Conservation (phyloP, 176 grass and related monocot species). For the Musa troglodytarum region DNA sequence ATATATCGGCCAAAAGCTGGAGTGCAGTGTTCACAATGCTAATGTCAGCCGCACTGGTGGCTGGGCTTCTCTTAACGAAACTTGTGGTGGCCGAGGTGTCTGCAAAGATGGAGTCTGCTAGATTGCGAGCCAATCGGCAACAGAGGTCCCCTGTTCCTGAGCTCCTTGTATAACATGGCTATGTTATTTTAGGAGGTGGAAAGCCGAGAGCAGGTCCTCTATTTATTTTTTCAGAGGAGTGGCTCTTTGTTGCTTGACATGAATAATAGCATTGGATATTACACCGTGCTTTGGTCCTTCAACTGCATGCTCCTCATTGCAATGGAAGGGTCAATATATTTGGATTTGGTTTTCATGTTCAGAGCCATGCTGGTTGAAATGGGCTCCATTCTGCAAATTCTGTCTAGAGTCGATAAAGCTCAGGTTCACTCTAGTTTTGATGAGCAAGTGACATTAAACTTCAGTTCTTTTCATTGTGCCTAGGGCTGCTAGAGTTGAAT, state of each 20-base stretch:
- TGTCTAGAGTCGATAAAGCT: no score
- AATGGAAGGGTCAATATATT: neutral
- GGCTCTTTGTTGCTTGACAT: neutral
- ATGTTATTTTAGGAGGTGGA: neutral
- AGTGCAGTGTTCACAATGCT: slow-evolving; percentile 12
- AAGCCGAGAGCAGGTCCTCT: neutral
- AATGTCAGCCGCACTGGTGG: neutral
- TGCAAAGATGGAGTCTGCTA: neutral
- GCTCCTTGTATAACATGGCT: neutral
- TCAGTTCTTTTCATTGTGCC: no score
- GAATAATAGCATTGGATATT: no score
- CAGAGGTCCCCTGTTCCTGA: neutral
- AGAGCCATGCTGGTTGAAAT: no score
- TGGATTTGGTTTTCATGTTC: no score
- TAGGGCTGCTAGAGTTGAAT: no score
- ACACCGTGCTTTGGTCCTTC: no score
- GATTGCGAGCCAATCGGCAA: neutral
- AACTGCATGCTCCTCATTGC: neutral
- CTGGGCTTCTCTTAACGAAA: slow-evolving; percentile 5
- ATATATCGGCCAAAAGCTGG: slow-evolving; percentile 7
- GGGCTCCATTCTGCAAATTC: no score
- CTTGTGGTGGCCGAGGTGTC: slow-evolving; percentile 9
- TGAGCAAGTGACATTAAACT: no score
- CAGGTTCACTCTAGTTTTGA: no score
- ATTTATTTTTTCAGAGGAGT: neutral